Conservation (phyloP, 768 basidiomycete genomes). For the Tricholoma matsutake region DNA sequence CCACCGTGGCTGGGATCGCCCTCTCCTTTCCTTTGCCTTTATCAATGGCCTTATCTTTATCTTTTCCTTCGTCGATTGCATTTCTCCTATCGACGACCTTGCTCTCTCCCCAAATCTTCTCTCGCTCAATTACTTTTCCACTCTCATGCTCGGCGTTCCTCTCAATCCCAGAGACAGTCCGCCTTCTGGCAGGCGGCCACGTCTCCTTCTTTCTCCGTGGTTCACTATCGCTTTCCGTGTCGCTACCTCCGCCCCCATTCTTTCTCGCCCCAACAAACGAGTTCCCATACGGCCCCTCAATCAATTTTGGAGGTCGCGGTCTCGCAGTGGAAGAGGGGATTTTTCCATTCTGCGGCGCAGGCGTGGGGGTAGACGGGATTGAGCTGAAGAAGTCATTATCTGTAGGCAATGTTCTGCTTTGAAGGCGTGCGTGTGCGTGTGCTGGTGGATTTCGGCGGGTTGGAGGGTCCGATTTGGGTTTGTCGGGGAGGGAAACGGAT, state of each 20-base stretch:
- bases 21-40: background rate
- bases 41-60: background rate
- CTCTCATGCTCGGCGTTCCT: background rate
- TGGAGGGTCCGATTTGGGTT: background rate
- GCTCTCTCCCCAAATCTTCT: background rate
- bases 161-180: background rate
- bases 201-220: conserved; percentile 7
- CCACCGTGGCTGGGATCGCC: background rate
- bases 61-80: background rate
- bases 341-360: background rate
- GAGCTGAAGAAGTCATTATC: conserved; percentile 16
- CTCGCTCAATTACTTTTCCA: background rate
- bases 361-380: conserved; percentile 5
- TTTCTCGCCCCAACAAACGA: conserved; percentile 18
- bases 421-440: background rate
- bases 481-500: background rate
- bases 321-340: background rate
- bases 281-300: conserved; percentile 30
- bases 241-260: conserved; percentile 10
- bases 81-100: background rate
- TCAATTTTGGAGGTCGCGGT: conserved; percentile 12
- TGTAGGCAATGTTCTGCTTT: background rate
- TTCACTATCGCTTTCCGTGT: background rate
- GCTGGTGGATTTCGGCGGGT: background rate
- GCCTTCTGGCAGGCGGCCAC: background rate